Percentiles rank a stretch among this genome's conserved stretches.
Evolutionary conservation across 306 rosid species (phyloP).

Genomic region (Dryas alaskensis): DNA sequence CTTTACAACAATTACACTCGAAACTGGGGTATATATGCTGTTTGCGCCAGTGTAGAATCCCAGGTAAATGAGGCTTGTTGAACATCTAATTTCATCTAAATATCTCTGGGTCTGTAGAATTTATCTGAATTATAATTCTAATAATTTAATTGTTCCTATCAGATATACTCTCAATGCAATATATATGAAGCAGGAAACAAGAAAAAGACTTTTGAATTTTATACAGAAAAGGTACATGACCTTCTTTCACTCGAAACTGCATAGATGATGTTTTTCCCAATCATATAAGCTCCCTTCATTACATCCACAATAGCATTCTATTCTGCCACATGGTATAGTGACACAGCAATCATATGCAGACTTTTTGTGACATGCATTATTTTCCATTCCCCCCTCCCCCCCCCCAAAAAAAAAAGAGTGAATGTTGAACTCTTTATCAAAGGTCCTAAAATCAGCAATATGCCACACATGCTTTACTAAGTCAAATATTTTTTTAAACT

Average conservation of each 20-base stretch:
- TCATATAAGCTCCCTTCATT: not conserved
- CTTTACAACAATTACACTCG: slow-evolving; percentile 37
- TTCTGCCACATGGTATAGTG: not conserved
- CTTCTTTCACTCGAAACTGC: slow-evolving; percentile 3
- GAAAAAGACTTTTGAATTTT: slow-evolving; percentile 71
- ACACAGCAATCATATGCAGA: not conserved
- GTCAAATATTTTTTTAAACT: not conserved
- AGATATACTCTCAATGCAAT: slow-evolving; percentile 80
- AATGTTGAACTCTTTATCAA: not conserved
- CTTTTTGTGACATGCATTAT: not conserved
- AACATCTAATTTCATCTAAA: not conserved
- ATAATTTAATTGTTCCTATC: slow-evolving; percentile 18
- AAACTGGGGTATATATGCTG: slow-evolving; percentile 39
- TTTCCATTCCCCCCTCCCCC: too few species aligned
- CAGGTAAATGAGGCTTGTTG: slow-evolving; percentile 25
- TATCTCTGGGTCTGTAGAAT: not conserved
- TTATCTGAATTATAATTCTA: not conserved
- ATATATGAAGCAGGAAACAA: slow-evolving; percentile 67
- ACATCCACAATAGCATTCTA: not conserved
- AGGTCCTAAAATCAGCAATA: not conserved
- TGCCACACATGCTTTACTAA: not conserved
- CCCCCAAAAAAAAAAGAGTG: too few species aligned
- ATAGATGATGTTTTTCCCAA: slow-evolving; percentile 5
- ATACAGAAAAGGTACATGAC: slow-evolving; percentile 66
- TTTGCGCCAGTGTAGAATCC: slow-evolving; percentile 40